Percentiles rank a stretch among this genome's conserved stretches.
These are phyloP conservation scores for Clavaria fumosa DNA, from an alignment of 768 basidiomycete genomes.

Conservation along the genomic window DNA sequence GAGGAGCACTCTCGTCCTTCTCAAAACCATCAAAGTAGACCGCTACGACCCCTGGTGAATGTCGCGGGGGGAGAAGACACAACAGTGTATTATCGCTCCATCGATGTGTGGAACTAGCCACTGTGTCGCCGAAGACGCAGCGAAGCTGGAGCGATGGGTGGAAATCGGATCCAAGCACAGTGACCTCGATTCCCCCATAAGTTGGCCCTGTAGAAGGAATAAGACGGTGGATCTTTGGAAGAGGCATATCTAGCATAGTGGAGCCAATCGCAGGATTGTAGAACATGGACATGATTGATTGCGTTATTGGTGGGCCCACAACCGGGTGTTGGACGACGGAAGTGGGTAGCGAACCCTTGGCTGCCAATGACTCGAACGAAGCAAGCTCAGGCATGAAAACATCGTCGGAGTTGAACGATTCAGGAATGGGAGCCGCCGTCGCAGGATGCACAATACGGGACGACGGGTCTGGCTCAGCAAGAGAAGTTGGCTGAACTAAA, in stretches of 20 bases:
- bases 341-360: too few relatives aligned
- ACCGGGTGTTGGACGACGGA: too few relatives aligned
- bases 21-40: conserved; percentile 76
- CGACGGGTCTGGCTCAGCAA: neutral
- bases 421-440: too few relatives aligned
- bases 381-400: too few relatives aligned
- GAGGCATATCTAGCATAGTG: conserved; percentile 31
- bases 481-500: too few relatives aligned
- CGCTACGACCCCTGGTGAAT: conserved; percentile 69
- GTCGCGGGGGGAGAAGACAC: conserved; percentile 75
- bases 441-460: too few relatives aligned
- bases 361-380: too few relatives aligned
- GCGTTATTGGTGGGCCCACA: too few relatives aligned
- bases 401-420: too few relatives aligned
- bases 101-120: conserved; percentile 70
- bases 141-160: conserved; percentile 53
- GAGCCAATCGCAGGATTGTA: conserved; percentile 37
- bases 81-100: conserved; percentile 93
- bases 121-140: conserved; percentile 74
- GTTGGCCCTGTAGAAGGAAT: conserved; percentile 79
- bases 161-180: conserved; percentile 85
- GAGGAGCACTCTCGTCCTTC: conserved; percentile 33
- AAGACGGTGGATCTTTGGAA: conserved; percentile 70
- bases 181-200: conserved; percentile 88
- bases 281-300: conserved; percentile 36